Conservation (phyloP, 306 rosid species). For the Citrullus amarus region DNA sequence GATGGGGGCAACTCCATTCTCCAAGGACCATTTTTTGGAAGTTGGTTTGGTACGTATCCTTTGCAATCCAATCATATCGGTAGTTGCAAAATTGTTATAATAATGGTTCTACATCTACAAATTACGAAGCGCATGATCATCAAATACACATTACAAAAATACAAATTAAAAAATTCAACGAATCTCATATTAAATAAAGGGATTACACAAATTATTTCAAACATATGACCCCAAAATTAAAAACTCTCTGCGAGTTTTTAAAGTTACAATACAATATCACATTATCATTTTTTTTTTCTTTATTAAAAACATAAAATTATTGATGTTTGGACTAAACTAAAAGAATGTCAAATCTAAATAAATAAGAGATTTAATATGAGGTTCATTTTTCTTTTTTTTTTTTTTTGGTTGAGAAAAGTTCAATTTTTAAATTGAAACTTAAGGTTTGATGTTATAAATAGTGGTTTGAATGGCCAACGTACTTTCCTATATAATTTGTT, state of each 20-base stretch:
- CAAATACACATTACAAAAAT: background rate
- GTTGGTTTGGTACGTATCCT: background rate
- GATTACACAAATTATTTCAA: background rate
- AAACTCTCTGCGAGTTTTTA: background rate
- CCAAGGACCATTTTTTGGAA: background rate
- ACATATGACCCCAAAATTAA: background rate
- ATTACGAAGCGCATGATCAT: background rate
- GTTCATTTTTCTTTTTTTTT: background rate
- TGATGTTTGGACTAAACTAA: background rate
- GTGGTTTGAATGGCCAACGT: background rate
- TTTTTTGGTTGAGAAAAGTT: background rate
- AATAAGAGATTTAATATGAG: background rate
- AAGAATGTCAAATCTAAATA: background rate
- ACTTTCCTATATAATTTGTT: background rate
- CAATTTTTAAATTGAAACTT: background rate
- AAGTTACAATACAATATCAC: background rate
- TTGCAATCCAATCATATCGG: background rate
- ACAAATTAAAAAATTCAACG: background rate
- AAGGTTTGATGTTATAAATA: background rate
- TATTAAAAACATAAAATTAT: background rate
- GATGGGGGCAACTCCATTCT: background rate
- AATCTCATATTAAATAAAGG: background rate
- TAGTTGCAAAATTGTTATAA: background rate
- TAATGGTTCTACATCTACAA: background rate
- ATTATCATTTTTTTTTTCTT: background rate